These are phyloP conservation scores for Nepenthes alata DNA, from an alignment of 179 eudicot genomes.

Conservation along the genomic window DNA sequence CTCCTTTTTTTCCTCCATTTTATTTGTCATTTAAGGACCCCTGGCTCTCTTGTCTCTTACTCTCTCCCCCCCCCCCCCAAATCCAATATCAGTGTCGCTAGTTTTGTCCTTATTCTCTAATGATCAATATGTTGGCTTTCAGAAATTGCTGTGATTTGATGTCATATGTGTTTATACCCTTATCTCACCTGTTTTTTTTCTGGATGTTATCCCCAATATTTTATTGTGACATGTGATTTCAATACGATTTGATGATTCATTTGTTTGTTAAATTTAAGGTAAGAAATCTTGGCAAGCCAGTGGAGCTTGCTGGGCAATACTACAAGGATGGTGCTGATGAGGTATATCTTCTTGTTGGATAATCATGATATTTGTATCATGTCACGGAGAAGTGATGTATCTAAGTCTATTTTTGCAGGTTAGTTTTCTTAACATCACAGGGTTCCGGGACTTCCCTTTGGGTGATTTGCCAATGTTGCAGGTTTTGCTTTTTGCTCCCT, in stretches of 20 bases:
- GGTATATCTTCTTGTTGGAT: conserved; percentile 34
- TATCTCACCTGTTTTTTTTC: too few relatives aligned
- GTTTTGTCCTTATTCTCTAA: too few relatives aligned
- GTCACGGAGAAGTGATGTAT: conserved; percentile 2
- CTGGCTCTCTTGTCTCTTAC: too few relatives aligned
- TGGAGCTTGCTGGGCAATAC: conserved; percentile 90
- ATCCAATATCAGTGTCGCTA: too few relatives aligned
- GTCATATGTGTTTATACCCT: too few relatives aligned
- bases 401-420: conserved; percentile 35
- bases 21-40: too few relatives aligned
- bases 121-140: too few relatives aligned
- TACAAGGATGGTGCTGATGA: conserved; percentile 98
- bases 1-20: too few relatives aligned
- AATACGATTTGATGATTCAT: neutral
- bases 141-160: too few relatives aligned
- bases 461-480: conserved; percentile 95
- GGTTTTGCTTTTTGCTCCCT: conserved; percentile 26
- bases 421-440: conserved; percentile 87
- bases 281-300: conserved; percentile 97
- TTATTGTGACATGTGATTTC: neutral
- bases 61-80: too few relatives aligned
- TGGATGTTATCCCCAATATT: too few relatives aligned
- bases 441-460: conserved; percentile 96
- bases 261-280: conserved; percentile 33
- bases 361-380: conserved; percentile 1